Percentiles rank a stretch among this genome's conserved stretches.
phyloP scores from a whole-genome alignment of 169 alveolate genomes.

The Cryptosporidium meleagridis region DNA sequence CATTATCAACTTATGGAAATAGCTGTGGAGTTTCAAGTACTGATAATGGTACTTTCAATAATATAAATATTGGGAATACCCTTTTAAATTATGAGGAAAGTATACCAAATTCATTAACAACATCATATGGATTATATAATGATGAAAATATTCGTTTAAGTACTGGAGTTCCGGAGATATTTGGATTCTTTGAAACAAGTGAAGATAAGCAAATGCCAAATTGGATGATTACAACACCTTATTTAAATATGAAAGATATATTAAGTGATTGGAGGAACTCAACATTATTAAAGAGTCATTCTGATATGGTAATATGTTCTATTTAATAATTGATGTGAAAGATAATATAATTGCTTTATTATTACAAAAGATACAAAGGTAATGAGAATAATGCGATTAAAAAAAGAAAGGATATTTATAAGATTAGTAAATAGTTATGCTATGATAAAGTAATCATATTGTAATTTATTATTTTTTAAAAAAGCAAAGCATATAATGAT shows the following conservation, averaged over 20 bases:
- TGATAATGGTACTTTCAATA: background rate
- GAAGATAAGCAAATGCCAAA: slow-evolving; percentile 41
- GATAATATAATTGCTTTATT: background rate
- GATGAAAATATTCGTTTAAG: background rate
- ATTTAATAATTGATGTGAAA: background rate
- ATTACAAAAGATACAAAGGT: background rate
- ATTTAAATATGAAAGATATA: slow-evolving; percentile 57
- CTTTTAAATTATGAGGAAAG: background rate
- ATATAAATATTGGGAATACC: background rate
- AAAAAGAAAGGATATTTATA: too few species aligned
- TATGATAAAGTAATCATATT: too few species aligned
- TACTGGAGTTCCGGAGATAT: background rate
- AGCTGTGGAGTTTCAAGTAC: background rate
- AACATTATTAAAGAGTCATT: slow-evolving; percentile 39
- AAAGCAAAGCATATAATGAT: background rate
- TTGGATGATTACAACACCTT: slow-evolving; percentile 49
- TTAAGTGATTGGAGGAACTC: slow-evolving; percentile 58
- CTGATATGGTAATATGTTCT: slow-evolving; percentile 63
- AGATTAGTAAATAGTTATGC: too few species aligned
- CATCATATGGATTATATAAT: slow-evolving; percentile 4
- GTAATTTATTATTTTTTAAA: too few species aligned
- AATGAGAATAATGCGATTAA: too few species aligned
- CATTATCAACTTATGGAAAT: background rate
- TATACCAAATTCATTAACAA: background rate
- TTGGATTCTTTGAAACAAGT: slow-evolving; percentile 9